phyloP scores from a whole-genome alignment of 2,329 filamentous ascomycete species.

The Penicillium griseofulvum region DNA sequence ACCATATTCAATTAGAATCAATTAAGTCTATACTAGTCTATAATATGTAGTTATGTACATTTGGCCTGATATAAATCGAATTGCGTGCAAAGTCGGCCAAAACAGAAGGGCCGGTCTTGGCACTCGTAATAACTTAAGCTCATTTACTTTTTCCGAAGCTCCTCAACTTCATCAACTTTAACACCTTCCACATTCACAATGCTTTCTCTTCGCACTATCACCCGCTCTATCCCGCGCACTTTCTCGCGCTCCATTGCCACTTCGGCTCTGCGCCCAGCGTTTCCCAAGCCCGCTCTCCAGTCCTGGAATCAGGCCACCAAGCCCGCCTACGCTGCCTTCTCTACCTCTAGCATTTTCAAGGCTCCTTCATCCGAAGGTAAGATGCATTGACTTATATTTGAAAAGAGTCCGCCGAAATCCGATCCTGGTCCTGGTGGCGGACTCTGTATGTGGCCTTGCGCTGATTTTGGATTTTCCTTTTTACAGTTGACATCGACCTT shows the following conservation, averaged over 20 bases:
- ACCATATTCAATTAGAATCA: background rate
- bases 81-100: slow-evolving; percentile 18
- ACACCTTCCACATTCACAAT: slow-evolving; percentile 49
- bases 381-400: slow-evolving; percentile 1
- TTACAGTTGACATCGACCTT: slow-evolving; percentile 70
- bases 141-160: slow-evolving; percentile 22
- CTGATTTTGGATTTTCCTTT: slow-evolving; percentile 1
- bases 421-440: background rate
- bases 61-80: background rate
- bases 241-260: slow-evolving; percentile 57
- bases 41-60: background rate
- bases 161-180: slow-evolving; percentile 9
- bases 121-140: slow-evolving; percentile 26
- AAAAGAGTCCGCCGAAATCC: background rate
- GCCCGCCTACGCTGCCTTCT: slow-evolving; percentile 47
- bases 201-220: slow-evolving; percentile 66
- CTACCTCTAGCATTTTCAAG: slow-evolving; percentile 43
- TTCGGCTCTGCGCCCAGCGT: slow-evolving; percentile 48
- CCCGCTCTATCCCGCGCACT: slow-evolving; percentile 66
- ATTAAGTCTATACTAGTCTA: no score
- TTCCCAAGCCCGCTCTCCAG: slow-evolving; percentile 52
- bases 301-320: slow-evolving; percentile 47
- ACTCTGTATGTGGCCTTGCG: background rate
- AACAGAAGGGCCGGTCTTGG: slow-evolving; percentile 23
- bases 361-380: slow-evolving; percentile 50